Conservation (phyloP, 176 grass and related monocot genomes). For the Elaeis guineensis region DNA sequence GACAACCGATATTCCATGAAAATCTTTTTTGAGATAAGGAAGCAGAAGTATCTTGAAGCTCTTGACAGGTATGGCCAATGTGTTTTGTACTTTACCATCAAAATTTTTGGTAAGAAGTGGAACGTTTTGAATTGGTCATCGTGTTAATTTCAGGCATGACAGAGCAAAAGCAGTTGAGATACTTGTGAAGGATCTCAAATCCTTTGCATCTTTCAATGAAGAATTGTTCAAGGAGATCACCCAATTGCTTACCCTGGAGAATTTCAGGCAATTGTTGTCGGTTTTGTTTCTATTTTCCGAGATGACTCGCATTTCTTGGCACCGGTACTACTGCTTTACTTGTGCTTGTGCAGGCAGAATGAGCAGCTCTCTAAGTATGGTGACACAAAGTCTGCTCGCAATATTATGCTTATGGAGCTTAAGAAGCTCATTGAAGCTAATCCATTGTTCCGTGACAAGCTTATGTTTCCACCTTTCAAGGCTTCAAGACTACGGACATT, state of each 20-base stretch:
- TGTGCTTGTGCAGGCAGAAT: conserved; percentile 67
- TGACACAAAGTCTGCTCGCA: conserved; percentile 94
- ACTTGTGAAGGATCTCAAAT: conserved; percentile 98
- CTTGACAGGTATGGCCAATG: conserved; percentile 50
- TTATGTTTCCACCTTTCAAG: conserved; percentile 93
- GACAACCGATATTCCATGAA: conserved; percentile 99
- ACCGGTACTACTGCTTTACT: too few relatives aligned
- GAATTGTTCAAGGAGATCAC: conserved; percentile 99
- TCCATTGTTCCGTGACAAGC: conserved; percentile 90
- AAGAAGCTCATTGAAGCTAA: conserved; percentile 98
- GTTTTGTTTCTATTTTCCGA: neutral
- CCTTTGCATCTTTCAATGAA: conserved; percentile 97
- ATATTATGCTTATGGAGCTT: conserved; percentile 97
- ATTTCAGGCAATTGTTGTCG: conserved; percentile 52
- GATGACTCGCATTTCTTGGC: too few relatives aligned
- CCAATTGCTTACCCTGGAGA: conserved; percentile 91
- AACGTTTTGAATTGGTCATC: too few relatives aligned
- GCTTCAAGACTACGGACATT: conserved; percentile 89
- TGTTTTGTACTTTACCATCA: too few relatives aligned
- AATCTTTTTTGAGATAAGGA: conserved; percentile 99
- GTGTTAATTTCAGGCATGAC: conserved; percentile 54
- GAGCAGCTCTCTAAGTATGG: conserved; percentile 98
- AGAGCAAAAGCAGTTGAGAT: conserved; percentile 91
- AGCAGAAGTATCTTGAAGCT: conserved; percentile 98
- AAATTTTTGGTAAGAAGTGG: too few relatives aligned